Percentiles rank a stretch among this genome's conserved stretches.
Conservation (phyloP, 164 flowering plant genomes). For the Sedum album region DNA sequence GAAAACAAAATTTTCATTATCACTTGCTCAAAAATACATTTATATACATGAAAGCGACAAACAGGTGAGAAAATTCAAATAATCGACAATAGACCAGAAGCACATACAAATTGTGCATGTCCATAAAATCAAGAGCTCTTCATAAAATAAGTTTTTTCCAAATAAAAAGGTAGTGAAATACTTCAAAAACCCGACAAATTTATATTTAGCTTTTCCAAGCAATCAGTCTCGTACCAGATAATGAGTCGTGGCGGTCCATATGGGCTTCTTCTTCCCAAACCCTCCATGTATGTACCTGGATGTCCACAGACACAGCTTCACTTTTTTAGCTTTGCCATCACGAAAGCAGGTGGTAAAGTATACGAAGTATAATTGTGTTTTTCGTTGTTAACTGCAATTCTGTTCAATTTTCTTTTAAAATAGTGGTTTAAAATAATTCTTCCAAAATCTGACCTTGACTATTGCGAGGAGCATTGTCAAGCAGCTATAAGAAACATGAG, state of each 20-base stretch:
- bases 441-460: constrained; percentile 60
- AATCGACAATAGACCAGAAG: background rate
- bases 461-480: constrained; percentile 92
- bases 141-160: background rate
- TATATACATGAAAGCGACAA: background rate
- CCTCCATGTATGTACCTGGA: constrained; percentile 92
- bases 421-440: background rate
- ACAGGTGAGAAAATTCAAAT: background rate
- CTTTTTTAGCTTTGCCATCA: background rate
- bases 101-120: background rate
- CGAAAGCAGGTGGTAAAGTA: background rate
- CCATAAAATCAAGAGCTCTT: background rate
- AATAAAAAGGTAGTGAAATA: background rate
- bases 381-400: too few species aligned
- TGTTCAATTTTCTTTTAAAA: too few species aligned
- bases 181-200: background rate
- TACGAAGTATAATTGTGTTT: background rate
- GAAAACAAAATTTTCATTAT: background rate
- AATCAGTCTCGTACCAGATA: constrained; percentile 39
- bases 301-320: background rate
- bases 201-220: background rate
- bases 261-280: constrained; percentile 93
- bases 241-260: constrained; percentile 49
- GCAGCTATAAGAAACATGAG: constrained; percentile 94
- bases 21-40: background rate